Conservation (phyloP, 148 eudicot species). For the Rhododendron williamsianum region DNA sequence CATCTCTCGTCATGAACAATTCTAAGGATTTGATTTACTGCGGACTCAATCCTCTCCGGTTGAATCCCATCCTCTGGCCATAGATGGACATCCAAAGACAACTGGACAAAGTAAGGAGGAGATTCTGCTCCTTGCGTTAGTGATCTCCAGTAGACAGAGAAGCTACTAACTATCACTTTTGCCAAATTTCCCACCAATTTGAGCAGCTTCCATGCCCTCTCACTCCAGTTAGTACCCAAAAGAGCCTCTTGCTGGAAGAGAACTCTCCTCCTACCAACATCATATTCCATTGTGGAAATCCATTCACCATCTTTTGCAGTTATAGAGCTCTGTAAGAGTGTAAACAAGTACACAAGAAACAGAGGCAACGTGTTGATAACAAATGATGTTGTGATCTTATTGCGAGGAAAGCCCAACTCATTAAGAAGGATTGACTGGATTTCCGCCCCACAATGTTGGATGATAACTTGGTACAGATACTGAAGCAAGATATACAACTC, state of each 20-base stretch:
- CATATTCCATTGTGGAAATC: slow-evolving; percentile 52
- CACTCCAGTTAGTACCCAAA: slow-evolving; percentile 45
- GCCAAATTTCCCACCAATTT: slow-evolving; percentile 35
- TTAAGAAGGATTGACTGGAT: slow-evolving; percentile 48
- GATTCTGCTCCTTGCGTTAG: slow-evolving; percentile 91
- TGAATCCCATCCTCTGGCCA: slow-evolving; percentile 99
- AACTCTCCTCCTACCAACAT: slow-evolving; percentile 31
- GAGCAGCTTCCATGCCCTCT: slow-evolving; percentile 37
- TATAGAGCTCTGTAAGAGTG: slow-evolving; percentile 90
- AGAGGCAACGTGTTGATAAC: slow-evolving; percentile 76
- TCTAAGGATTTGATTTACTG: slow-evolving; percentile 63
- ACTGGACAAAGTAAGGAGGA: slow-evolving; percentile 90
- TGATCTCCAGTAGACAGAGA: slow-evolving; percentile 72
- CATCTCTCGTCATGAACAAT: slow-evolving; percentile 72
- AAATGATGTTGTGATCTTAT: slow-evolving; percentile 68
- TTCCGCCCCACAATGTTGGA: slow-evolving; percentile 86
- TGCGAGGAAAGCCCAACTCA: slow-evolving; percentile 73
- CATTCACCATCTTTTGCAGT: slow-evolving; percentile 91
- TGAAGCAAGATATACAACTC: slow-evolving; percentile 74
- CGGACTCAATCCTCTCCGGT: slow-evolving; percentile 91
- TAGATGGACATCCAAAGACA: slow-evolving; percentile 76
- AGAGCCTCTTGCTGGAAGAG: slow-evolving; percentile 24
- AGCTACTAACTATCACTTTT: slow-evolving; percentile 49
- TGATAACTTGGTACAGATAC: slow-evolving; percentile 87
- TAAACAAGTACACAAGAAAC: slow-evolving; percentile 84